Conservation (phyloP, 345 rosid genomes). For the Carallia pectinifolia region DNA sequence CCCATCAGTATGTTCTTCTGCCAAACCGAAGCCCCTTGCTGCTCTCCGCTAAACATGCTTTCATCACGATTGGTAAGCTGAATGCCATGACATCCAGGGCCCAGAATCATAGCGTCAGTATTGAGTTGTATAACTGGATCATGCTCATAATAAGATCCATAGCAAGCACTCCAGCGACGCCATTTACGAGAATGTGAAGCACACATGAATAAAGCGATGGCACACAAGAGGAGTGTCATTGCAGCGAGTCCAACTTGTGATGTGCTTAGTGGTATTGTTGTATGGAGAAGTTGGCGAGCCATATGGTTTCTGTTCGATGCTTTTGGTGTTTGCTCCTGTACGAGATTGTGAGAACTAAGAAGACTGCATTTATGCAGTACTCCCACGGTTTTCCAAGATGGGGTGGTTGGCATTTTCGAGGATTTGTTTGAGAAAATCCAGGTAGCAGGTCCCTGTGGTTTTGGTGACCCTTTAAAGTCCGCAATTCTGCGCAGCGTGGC, state of each 20-base stretch:
- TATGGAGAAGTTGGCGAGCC: constrained; percentile 41
- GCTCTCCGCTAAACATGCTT: constrained; percentile 38
- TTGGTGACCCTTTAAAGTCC: constrained; percentile 25
- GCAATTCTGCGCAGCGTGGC: too few species aligned
- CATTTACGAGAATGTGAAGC: constrained; percentile 56
- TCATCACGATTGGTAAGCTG: constrained; percentile 13
- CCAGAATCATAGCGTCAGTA: constrained; percentile 27
- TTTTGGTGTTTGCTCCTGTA: constrained; percentile 2
- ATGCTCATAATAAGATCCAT: constrained; percentile 39
- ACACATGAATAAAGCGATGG: constrained; percentile 49
- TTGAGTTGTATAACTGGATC: constrained; percentile 64
- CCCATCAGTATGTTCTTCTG: constrained; percentile 93
- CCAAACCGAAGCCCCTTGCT: constrained; percentile 53
- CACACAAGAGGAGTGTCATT: constrained; percentile 41
- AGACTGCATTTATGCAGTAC: background rate
- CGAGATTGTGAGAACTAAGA: constrained; percentile 4
- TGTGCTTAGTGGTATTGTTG: constrained; percentile 12
- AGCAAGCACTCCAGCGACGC: constrained; percentile 53
- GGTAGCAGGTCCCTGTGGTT: constrained; percentile 25
- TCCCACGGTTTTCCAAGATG: constrained; percentile 18
- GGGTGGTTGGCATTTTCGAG: constrained; percentile 40
- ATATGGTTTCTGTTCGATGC: constrained; percentile 14
- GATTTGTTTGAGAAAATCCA: constrained; percentile 18
- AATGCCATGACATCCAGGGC: constrained; percentile 17
- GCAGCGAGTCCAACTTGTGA: constrained; percentile 47